phyloP scores from a whole-genome alignment of 2,329 filamentous ascomycete genomes.

The Westerdykella sp. region DNA sequence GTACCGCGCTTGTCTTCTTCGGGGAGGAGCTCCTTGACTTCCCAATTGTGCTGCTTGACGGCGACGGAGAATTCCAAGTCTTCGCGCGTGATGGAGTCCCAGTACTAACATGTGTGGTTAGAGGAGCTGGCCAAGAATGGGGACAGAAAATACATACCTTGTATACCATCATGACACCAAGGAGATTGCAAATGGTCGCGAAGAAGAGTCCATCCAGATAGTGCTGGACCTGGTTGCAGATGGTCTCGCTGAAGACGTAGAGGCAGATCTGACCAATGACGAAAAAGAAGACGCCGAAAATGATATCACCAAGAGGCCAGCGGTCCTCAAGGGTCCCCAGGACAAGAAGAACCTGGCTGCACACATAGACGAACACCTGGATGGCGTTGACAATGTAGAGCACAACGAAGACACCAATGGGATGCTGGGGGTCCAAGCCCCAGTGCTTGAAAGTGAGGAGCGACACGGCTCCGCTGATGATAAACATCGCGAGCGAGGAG shows the following conservation, averaged over 20 bases:
- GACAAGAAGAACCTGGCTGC: conserved; percentile 84
- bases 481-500: conserved; percentile 73
- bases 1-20: conserved; percentile 76
- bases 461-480: conserved; percentile 78
- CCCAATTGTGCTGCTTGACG: conserved; percentile 94
- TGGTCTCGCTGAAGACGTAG: conserved; percentile 78
- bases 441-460: conserved; percentile 89
- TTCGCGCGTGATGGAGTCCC: conserved; percentile 98
- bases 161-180: conserved; percentile 99
- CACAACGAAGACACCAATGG: conserved; percentile 82
- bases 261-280: conserved; percentile 86
- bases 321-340: conserved; percentile 85
- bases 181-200: conserved; percentile 84
- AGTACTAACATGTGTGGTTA: conserved; percentile 59
- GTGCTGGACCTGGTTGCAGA: conserved; percentile 80
- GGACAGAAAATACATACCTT: conserved; percentile 55
- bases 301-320: conserved; percentile 90
- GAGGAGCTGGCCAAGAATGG: conserved; percentile 4
- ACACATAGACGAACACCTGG: conserved; percentile 76
- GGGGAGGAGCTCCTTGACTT: conserved; percentile 79
- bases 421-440: conserved; percentile 80
- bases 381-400: conserved; percentile 87
- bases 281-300: conserved; percentile 87
- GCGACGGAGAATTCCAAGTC: conserved; percentile 98
- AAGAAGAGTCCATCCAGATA: conserved; percentile 95